Percentiles rank a stretch among this genome's conserved stretches.
phyloP scores from a whole-genome alignment of 2,329 filamentous ascomycete genomes.

The Akanthomyces lecanii region DNA sequence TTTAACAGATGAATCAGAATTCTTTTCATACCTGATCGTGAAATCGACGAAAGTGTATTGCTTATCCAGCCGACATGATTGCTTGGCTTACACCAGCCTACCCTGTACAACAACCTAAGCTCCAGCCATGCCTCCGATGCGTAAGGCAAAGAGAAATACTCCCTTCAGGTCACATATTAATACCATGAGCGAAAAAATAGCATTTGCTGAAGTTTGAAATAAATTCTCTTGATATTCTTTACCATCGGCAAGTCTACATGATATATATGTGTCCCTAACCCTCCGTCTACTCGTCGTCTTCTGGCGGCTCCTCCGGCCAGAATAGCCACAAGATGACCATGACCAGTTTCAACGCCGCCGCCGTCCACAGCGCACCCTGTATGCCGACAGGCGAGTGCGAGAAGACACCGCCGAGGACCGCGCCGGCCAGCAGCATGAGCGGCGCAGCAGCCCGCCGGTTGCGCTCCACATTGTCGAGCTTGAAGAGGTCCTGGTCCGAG shows the following conservation, averaged over 20 bases:
- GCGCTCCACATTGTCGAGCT: slow-evolving; percentile 42
- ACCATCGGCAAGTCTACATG: neutral
- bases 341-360: slow-evolving; percentile 49
- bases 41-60: too few relatives aligned
- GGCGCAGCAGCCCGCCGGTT: slow-evolving; percentile 50
- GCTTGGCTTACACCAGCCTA: too few relatives aligned
- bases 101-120: too few relatives aligned
- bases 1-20: too few relatives aligned
- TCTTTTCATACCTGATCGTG: too few relatives aligned
- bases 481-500: slow-evolving; percentile 54
- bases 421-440: slow-evolving; percentile 45
- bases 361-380: slow-evolving; percentile 56
- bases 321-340: slow-evolving; percentile 56
- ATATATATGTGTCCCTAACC: neutral
- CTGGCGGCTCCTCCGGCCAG: slow-evolving; percentile 49
- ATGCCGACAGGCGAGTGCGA: slow-evolving; percentile 45
- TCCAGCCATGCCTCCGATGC: too few relatives aligned
- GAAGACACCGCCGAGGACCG: slow-evolving; percentile 47
- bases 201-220: neutral
- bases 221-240: neutral
- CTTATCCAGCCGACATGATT: too few relatives aligned
- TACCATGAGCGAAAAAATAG: neutral
- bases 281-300: slow-evolving; percentile 25
- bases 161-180: neutral
- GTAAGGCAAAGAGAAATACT: too few relatives aligned